Base-by-base conservation (phyloP, 2,329 filamentous ascomycete species). In the Trichoderma brevicompactum region DNA sequence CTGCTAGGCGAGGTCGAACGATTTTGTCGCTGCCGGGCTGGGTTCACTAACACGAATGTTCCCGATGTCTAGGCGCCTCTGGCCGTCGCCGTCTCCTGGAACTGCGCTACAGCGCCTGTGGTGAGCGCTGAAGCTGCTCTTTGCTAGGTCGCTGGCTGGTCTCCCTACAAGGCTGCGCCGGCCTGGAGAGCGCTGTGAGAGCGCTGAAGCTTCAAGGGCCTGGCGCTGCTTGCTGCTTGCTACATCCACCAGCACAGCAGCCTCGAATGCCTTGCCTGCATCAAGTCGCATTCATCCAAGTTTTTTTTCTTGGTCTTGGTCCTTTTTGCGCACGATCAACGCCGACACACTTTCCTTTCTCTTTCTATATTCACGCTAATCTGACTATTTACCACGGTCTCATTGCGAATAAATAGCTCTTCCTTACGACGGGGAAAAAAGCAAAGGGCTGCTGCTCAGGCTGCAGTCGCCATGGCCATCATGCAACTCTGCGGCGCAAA, bases 1-100 rank as follows among this genome's bases (percentile, higher is more conserved):
- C 67, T 68, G 75, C 73, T 71, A 72, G 73, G 71, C 69, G 73
- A 78, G 72, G 77, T 76, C 73, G 73, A 75, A 75, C 72, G 76
- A 78, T 67, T 79, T 79, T 78, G 77, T 77, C 75, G 74, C 71
- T 73, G 72, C 70, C 68, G 68, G 68, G 68, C 65, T 71, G 71
- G 70, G 64, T 48, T 67, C 66, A 67, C 63, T 66, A 67, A 67
- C 66, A 67, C 52, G 66, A 58, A 50, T 43, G 65, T 43, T 46
- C 44, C 56, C 28, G 49, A 55, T 32, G 48, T 41, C 54, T 13
- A 43, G 61, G 52, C 44, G 65, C 12, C 48, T 53, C 48, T 41
- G 54, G 62, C 34, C 54, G 44, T 58, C 53, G 44, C 48, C 55
- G 53, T 48, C 41, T 34, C 15, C 65, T 53, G 48, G 53, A 55